phyloP scores from a whole-genome alignment of 495 filamentous ascomycete species.

The Lasiosphaeria ovina region DNA sequence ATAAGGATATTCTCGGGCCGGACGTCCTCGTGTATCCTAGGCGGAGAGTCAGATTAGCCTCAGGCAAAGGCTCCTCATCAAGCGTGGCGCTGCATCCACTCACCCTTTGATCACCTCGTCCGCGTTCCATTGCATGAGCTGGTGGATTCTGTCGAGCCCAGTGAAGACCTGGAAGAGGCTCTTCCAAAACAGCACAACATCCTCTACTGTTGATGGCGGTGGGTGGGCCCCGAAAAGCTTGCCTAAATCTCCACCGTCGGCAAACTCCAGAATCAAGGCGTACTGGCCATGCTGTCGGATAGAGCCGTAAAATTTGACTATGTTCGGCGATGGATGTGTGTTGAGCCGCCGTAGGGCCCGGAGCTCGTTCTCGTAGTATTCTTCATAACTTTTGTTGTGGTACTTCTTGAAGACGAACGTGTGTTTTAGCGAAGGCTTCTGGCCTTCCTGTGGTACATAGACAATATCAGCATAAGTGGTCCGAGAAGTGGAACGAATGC shows the following conservation, averaged over 20 bases:
- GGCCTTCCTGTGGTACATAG: slow-evolving; percentile 2
- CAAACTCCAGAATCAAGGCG: slow-evolving; percentile 48
- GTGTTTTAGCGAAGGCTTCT: slow-evolving; percentile 16
- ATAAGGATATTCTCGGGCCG: slow-evolving; percentile 42
- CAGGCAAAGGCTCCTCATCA: neutral
- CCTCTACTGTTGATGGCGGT: slow-evolving; percentile 29
- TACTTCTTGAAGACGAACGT: slow-evolving; percentile 46
- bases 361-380: slow-evolving; percentile 35
- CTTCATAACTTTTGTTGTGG: slow-evolving; percentile 25
- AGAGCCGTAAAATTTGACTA: slow-evolving; percentile 46
- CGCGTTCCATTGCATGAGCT: slow-evolving; percentile 11
- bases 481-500: neutral
- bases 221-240: slow-evolving; percentile 33
- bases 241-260: slow-evolving; percentile 42
- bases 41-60: neutral
- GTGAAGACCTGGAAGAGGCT: slow-evolving; percentile 37
- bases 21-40: slow-evolving; percentile 40
- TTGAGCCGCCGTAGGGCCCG: slow-evolving; percentile 34
- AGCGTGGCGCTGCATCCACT: neutral
- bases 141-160: slow-evolving; percentile 41
- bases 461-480: no score
- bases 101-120: slow-evolving; percentile 2
- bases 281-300: slow-evolving; percentile 38
- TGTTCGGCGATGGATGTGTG: slow-evolving; percentile 23
- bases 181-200: slow-evolving; percentile 45